A percentile compares a stretch with the other conserved stretches of the same genome.
These are phyloP conservation scores for Cadophora sp. DNA, from an alignment of 2,329 filamentous ascomycete species.

Conservation along the genomic window DNA sequence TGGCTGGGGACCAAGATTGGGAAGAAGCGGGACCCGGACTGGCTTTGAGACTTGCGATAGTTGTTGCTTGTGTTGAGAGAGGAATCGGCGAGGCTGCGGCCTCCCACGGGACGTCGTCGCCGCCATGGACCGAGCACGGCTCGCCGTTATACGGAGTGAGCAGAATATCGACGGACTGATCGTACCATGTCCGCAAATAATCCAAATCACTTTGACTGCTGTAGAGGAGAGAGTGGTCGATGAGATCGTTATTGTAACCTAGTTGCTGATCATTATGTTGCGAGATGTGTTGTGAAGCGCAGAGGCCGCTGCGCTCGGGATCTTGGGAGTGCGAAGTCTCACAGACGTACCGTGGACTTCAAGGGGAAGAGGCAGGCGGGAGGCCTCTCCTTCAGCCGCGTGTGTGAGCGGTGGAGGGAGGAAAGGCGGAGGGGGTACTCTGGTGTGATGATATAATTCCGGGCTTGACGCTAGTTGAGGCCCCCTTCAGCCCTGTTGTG, in stretches of 20 bases:
- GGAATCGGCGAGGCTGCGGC: constrained; percentile 24
- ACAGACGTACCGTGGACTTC: constrained; percentile 24
- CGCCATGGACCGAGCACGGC: constrained; percentile 23
- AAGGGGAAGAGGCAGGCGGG: constrained; percentile 15
- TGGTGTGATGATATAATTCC: constrained; percentile 2
- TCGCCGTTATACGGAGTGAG: constrained; percentile 27
- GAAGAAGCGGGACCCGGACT: constrained; percentile 4
- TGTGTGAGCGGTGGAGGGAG: constrained; percentile 13
- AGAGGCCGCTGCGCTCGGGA: constrained; percentile 27
- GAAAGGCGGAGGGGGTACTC: background rate
- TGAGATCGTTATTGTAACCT: constrained; percentile 29
- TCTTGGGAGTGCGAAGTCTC: constrained; percentile 22
- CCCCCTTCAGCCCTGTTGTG: constrained; percentile 21
- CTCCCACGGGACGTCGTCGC: constrained; percentile 18
- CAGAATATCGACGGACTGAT: constrained; percentile 19
- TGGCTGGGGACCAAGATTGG: background rate
- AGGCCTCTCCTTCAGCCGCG: constrained; percentile 19
- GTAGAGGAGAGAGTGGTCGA: constrained; percentile 17
- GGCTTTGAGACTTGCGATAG: constrained; percentile 8
- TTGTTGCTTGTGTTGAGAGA: constrained; percentile 19
- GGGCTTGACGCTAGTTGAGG: constrained; percentile 21
- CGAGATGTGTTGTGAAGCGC: constrained; percentile 26
- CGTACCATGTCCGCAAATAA: constrained; percentile 21
- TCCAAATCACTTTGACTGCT: constrained; percentile 23
- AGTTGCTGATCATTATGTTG: constrained; percentile 28